Percentiles rank a stretch among this genome's conserved stretches.
Evolutionary conservation across 2,329 filamentous ascomycete species (phyloP).

Genomic region (Immersiporthe knoxdaviesiana): DNA sequence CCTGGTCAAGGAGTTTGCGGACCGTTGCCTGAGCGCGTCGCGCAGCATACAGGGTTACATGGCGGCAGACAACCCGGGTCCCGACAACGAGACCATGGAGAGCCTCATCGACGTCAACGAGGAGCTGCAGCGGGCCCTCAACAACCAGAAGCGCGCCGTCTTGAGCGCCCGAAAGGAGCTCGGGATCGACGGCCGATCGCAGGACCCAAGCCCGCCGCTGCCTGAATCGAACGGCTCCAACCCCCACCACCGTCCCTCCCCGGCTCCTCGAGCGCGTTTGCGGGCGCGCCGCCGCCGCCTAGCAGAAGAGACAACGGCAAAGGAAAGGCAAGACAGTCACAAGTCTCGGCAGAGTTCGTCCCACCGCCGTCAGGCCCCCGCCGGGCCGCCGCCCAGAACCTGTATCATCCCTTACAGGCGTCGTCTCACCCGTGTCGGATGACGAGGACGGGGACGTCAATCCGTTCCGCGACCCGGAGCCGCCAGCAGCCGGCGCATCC

Average conservation of each 20-base stretch:
- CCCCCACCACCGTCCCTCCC: conserved; percentile 23
- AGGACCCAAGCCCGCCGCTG: conserved; percentile 35
- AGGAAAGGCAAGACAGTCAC: conserved; percentile 35
- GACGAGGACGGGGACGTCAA: conserved; percentile 29
- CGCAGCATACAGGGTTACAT: conserved; percentile 87
- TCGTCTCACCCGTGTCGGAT: conserved; percentile 31
- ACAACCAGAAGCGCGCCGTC: conserved; percentile 81
- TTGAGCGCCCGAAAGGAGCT: conserved; percentile 63
- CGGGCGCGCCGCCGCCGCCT: conserved; percentile 21
- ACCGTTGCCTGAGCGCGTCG: conserved; percentile 81
- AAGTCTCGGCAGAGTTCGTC: conserved; percentile 15
- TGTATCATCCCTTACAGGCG: conserved; percentile 8
- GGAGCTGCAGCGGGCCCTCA: conserved; percentile 79
- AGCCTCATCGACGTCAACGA: conserved; percentile 94
- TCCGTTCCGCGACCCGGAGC: conserved; percentile 35
- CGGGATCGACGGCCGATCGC: conserved; percentile 42
- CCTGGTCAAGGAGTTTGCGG: conserved; percentile 88
- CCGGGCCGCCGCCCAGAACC: conserved; percentile 14
- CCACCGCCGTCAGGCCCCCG: conserved; percentile 20
- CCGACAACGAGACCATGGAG: conserved; percentile 93
- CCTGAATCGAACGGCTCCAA: conserved; percentile 32
- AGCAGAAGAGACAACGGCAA: conserved; percentile 32
- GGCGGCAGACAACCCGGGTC: conserved; percentile 73
- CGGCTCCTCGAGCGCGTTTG: conserved; percentile 17
- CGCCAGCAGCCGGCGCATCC: conserved; percentile 18